A percentile compares a stretch with the other conserved stretches of the same genome.
phyloP scores from a whole-genome alignment of 1,139 yeast species.

The Suzukiozyma palmioleophila region DNA sequence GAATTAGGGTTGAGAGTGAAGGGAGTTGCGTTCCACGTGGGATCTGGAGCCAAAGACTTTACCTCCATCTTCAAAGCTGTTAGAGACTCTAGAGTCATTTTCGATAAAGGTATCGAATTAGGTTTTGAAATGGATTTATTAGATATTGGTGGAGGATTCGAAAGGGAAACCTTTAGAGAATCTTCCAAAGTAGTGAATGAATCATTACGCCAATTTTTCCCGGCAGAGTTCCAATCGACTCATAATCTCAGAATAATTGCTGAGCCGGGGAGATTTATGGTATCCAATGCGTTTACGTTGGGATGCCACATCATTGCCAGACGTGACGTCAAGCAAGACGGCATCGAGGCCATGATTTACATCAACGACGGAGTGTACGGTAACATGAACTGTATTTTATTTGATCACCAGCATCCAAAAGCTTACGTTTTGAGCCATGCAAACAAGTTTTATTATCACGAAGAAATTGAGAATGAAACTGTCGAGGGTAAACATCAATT shows the following conservation, averaged over 20 bases:
- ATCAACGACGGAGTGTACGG: slow-evolving; percentile 96
- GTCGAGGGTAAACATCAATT: slow-evolving; percentile 30
- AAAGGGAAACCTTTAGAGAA: slow-evolving; percentile 56
- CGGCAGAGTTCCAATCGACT: slow-evolving; percentile 26
- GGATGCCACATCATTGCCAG: slow-evolving; percentile 84
- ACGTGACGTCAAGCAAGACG: slow-evolving; percentile 37
- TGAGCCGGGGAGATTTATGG: slow-evolving; percentile 93
- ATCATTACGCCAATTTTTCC: slow-evolving; percentile 58
- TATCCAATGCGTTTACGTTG: slow-evolving; percentile 79
- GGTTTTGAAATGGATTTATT: slow-evolving; percentile 53
- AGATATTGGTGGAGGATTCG: slow-evolving; percentile 96
- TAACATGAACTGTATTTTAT: slow-evolving; percentile 87
- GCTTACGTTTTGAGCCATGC: slow-evolving; percentile 62
- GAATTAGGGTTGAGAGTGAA: slow-evolving; percentile 57
- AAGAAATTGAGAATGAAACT: slow-evolving; percentile 12
- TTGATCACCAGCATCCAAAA: slow-evolving; percentile 82
- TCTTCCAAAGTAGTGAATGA: slow-evolving; percentile 57
- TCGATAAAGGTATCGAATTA: slow-evolving; percentile 49
- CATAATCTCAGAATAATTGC: slow-evolving; percentile 62
- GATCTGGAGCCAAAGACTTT: slow-evolving; percentile 86
- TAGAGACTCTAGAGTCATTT: slow-evolving; percentile 65
- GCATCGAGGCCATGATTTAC: slow-evolving; percentile 51
- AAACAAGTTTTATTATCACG: slow-evolving; percentile 44
- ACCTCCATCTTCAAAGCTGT: slow-evolving; percentile 68
- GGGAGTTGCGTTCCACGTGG: slow-evolving; percentile 95